Base-by-base conservation (phyloP, 169 alveolate species). In the Cryptosporidium sp. region DNA sequence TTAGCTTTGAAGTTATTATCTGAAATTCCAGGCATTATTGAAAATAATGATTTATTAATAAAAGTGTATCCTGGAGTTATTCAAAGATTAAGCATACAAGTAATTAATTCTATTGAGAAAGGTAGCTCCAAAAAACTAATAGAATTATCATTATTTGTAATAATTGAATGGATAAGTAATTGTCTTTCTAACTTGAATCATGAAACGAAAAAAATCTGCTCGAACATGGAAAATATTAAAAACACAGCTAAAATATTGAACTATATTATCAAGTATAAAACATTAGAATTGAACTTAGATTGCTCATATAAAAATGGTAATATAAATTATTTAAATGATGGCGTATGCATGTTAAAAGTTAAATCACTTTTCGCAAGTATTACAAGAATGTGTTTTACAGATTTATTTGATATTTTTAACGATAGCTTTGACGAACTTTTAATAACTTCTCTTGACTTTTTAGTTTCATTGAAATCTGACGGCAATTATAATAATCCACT, bases 41-140 rank as follows among this genome's bases (percentile, higher is more conserved):
- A 58, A 21, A 29, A 80, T 39, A 62, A 9, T 7, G 39, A 62
- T 0, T 12, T 42, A 9, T 62, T 80, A 26, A 42, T 62, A 26
- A 60, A 80, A 44, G 75, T 80, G 2, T 80, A 44, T 23, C 89
- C 89, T 0, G 89, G 89, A 26, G 68, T 51, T 31, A 45, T 80
- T 62, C 89, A 80, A 35, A 70, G 31, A 80, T 33, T 80, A 37
- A 21, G 65, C 14, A 61, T 65, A 29, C 53, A 62, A 62, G 29
- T 80, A 39, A 18, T 80, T 12, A 65, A 58, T 60, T 29, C 60
- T 2, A 67, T 45, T 31, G 3, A 42, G 18, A 26, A 62, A 60
- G 14, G 23, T 18, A 44, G 42, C 62, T 23, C 80, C 3, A 14
- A 18, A 16, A 70, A 16, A 65, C 9, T 44, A 21, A n/a, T 75